Conservation (phyloP, 2,329 filamentous ascomycete genomes). For the Gyromitra esculenta region DNA sequence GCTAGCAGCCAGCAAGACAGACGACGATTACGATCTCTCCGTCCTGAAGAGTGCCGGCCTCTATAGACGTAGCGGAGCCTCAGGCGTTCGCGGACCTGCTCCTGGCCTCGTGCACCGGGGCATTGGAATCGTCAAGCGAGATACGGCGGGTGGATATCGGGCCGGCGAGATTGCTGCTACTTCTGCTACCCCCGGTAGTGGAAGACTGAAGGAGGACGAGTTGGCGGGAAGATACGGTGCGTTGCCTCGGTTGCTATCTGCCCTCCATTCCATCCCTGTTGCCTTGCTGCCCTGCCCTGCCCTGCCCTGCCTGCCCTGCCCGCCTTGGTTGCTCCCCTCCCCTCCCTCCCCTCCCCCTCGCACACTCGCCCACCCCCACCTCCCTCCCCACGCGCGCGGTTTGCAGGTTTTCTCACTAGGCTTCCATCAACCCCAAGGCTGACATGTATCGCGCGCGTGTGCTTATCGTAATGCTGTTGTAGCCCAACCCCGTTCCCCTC, state of each 20-base stretch:
- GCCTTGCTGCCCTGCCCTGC: constrained; percentile 30
- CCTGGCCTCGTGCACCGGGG: constrained; percentile 49
- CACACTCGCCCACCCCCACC: neutral
- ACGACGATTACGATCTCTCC: constrained; percentile 48
- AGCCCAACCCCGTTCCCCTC: constrained; percentile 52
- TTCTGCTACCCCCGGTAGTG: constrained; percentile 53
- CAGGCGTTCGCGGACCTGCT: constrained; percentile 11
- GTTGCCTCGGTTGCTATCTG: constrained; percentile 39
- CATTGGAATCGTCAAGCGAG: constrained; percentile 49
- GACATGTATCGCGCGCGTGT: constrained; percentile 43
- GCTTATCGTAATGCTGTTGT: constrained; percentile 36
- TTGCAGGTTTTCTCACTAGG: constrained; percentile 15
- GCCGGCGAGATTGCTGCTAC: constrained; percentile 42
- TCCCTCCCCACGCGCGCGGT: constrained; percentile 17
- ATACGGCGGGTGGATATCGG: constrained; percentile 38
- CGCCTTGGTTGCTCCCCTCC: constrained; percentile 12
- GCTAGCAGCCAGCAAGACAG: constrained; percentile 26
- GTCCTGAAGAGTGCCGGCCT: constrained; percentile 24
- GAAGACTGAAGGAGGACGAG: constrained; percentile 52
- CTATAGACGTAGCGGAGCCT: constrained; percentile 44
- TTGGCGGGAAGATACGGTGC: constrained; percentile 54
- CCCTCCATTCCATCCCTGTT: constrained; percentile 23
- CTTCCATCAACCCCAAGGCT: constrained; percentile 36
- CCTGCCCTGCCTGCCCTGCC: constrained; percentile 8
- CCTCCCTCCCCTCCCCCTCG: neutral